Evolutionary conservation across 345 rosid genomes (phyloP).

Genomic region (Clausena lansium): DNA sequence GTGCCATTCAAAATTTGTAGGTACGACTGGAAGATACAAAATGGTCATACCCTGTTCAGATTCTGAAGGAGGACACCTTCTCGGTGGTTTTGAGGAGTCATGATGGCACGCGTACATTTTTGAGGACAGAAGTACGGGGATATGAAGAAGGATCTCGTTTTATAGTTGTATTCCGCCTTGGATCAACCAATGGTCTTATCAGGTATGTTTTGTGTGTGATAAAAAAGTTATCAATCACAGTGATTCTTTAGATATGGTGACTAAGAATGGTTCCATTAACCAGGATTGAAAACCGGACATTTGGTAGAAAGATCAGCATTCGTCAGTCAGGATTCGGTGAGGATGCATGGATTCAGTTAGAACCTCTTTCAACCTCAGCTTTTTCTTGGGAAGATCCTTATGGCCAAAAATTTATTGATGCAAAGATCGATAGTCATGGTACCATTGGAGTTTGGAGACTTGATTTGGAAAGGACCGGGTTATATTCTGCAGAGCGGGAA

Average conservation of each 20-base stretch:
- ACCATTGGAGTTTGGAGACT: slow-evolving; percentile 44
- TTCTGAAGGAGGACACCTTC: slow-evolving; percentile 86
- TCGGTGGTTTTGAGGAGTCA: slow-evolving; percentile 66
- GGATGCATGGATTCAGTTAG: slow-evolving; percentile 65
- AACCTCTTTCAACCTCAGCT: slow-evolving; percentile 66
- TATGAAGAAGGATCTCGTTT: slow-evolving; percentile 99
- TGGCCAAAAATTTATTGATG: slow-evolving; percentile 77
- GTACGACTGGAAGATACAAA: slow-evolving; percentile 72
- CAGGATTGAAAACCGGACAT: slow-evolving; percentile 92
- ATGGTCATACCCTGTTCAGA: slow-evolving; percentile 91
- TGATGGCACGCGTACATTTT: slow-evolving; percentile 50
- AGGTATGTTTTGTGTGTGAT: slow-evolving; percentile 45
- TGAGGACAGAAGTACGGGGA: slow-evolving; percentile 87
- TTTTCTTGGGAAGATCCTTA: slow-evolving; percentile 98
- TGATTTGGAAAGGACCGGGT: slow-evolving; percentile 63
- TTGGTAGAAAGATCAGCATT: slow-evolving; percentile 52
- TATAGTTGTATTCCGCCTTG: slow-evolving; percentile 83
- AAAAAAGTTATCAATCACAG: background rate
- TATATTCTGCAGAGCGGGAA: slow-evolving; percentile 43
- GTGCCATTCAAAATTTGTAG: slow-evolving; percentile 37
- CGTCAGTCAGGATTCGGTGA: slow-evolving; percentile 92
- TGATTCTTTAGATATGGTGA: background rate
- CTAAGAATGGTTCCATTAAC: slow-evolving; percentile 17
- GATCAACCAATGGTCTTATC: slow-evolving; percentile 79
- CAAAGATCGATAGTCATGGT: slow-evolving; percentile 47